Evolutionary conservation across 1,284 basidiomycete species (phyloP).

Genomic region (Earliella scabrosa): DNA sequence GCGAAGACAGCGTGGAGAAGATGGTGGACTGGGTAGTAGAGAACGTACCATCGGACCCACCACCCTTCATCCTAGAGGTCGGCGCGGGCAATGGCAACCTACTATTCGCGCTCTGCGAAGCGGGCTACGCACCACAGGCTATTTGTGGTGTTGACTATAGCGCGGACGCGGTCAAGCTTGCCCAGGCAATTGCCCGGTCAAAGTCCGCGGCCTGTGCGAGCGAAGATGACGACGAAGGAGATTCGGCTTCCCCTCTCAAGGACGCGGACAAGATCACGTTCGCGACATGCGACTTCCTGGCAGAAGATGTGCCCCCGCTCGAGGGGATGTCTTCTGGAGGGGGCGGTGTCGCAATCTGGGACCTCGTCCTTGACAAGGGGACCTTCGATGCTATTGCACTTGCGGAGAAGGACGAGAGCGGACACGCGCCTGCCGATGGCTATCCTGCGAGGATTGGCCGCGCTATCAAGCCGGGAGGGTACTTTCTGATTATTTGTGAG

Average conservation of each 20-base stretch:
- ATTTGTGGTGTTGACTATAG: slow-evolving; percentile 88
- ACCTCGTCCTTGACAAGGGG: slow-evolving; percentile 78
- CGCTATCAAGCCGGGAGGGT: slow-evolving; percentile 68
- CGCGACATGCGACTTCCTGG: slow-evolving; percentile 62
- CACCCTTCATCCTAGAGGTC: slow-evolving; percentile 69
- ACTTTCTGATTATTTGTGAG: slow-evolving; percentile 86
- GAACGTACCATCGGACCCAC: slow-evolving; percentile 49
- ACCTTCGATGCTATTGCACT: slow-evolving; percentile 90
- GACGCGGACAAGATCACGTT: slow-evolving; percentile 49
- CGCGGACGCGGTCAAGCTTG: slow-evolving; percentile 66
- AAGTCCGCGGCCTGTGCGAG: slow-evolving; percentile 33
- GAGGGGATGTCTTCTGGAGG: slow-evolving; percentile 22
- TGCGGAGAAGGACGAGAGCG: slow-evolving; percentile 62
- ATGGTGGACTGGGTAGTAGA: slow-evolving; percentile 75
- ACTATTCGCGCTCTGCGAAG: slow-evolving; percentile 73
- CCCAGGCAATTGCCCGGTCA: slow-evolving; percentile 55
- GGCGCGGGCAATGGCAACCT: slow-evolving; percentile 89
- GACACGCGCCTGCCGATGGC: slow-evolving; percentile 54
- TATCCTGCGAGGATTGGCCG: slow-evolving; percentile 68
- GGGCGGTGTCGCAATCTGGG: slow-evolving; percentile 47
- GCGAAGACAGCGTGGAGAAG: slow-evolving; percentile 78
- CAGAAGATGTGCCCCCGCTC: slow-evolving; percentile 43
- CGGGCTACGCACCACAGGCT: slow-evolving; percentile 57
- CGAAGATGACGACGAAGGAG: slow-evolving; percentile 6
- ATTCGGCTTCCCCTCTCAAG: background rate